A percentile compares a stretch with the other conserved stretches of the same genome.
phyloP scores from a whole-genome alignment of 306 rosid species.

The Citrullus amarus region DNA sequence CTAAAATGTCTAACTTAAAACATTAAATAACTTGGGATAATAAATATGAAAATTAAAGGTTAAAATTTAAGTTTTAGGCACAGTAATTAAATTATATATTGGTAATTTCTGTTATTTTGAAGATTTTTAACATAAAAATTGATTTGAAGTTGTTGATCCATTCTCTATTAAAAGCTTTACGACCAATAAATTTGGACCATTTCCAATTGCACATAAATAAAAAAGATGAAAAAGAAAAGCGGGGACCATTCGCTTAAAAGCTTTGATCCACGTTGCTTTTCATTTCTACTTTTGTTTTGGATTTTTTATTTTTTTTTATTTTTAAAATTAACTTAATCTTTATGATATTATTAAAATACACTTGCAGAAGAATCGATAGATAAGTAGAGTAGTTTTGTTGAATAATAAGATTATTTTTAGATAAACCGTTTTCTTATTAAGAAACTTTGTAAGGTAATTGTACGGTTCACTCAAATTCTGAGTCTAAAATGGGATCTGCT shows the following conservation, averaged over 20 bases:
- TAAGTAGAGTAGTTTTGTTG: not conserved
- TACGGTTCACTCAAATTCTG: no score
- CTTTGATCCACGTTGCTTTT: not conserved
- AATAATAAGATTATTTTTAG: not conserved
- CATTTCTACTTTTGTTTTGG: not conserved
- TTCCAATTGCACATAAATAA: not conserved
- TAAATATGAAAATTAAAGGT: not conserved
- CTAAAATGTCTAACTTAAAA: not conserved
- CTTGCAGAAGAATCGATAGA: not conserved
- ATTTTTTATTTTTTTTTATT: not conserved
- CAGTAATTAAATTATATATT: not conserved
- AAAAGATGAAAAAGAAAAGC: not conserved
- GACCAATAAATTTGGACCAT: conserved; percentile 44
- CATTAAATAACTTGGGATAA: not conserved
- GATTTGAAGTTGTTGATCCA: conserved; percentile 4
- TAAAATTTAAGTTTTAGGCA: not conserved
- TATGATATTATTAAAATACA: not conserved
- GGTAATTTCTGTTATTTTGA: not conserved
- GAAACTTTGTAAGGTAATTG: no score
- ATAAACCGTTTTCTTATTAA: not conserved
- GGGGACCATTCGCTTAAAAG: conserved; percentile 6
- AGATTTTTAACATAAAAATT: not conserved
- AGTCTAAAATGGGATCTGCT: no score
- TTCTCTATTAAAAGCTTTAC: conserved; percentile 12
- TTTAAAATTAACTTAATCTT: no score